Evolutionary conservation across 2,329 filamentous ascomycete genomes (phyloP).

Genomic region (Fusarium phyllophilum): DNA sequence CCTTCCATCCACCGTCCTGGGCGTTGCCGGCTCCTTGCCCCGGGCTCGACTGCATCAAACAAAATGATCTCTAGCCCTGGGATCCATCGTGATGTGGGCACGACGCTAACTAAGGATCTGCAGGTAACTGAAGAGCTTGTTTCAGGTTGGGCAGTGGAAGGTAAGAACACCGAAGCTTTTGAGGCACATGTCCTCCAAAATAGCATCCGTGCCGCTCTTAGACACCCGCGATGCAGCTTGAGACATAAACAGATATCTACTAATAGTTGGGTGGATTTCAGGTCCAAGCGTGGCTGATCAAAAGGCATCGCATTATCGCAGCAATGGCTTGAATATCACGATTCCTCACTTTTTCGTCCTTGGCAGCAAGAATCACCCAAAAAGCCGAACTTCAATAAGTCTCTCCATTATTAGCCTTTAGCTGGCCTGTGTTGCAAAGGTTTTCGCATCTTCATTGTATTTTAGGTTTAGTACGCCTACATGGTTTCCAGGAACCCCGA

Average conservation of each 20-base stretch:
- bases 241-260: background rate
- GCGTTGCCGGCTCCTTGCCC: constrained; percentile 30
- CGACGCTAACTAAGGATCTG: constrained; percentile 37
- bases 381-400: background rate
- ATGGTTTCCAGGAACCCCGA: constrained; percentile 19
- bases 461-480: constrained; percentile 20
- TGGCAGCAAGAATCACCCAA: background rate
- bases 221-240: constrained; percentile 7
- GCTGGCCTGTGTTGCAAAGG: background rate
- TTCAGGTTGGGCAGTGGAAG: constrained; percentile 41
- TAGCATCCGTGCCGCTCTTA: constrained; percentile 19
- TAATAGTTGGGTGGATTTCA: background rate
- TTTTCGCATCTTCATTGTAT: constrained; percentile 20
- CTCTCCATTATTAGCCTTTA: background rate
- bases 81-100: constrained; percentile 21
- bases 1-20: constrained; percentile 40
- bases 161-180: constrained; percentile 13
- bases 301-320: background rate
- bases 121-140: constrained; percentile 39
- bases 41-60: constrained; percentile 35
- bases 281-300: background rate
- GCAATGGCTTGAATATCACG: background rate
- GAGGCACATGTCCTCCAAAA: constrained; percentile 13
- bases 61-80: constrained; percentile 25
- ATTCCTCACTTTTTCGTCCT: background rate